Percentiles rank a stretch among this genome's conserved stretches.
These are phyloP conservation scores for Dendrobium catenatum DNA, from an alignment of 106 monocot species.

Conservation along the genomic window DNA sequence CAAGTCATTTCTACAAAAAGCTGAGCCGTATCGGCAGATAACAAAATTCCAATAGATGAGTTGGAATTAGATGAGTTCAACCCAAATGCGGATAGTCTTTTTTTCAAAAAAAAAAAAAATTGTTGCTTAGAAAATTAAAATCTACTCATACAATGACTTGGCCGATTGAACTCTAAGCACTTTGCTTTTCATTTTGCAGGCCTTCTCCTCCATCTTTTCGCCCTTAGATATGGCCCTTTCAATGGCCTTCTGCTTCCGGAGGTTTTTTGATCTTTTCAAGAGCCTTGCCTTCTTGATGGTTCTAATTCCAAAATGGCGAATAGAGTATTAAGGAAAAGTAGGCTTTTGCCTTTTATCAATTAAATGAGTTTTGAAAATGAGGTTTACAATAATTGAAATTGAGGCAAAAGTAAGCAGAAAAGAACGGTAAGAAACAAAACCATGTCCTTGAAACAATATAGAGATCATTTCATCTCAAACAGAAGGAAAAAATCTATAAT, in stretches of 20 bases:
- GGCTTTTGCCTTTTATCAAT: not conserved
- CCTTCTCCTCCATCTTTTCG: slow-evolving; percentile 28
- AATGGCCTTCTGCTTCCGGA: slow-evolving; percentile 30
- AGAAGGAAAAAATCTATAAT: too few relatives aligned
- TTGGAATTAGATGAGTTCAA: not conserved
- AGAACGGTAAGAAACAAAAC: not conserved
- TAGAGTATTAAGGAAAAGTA: not conserved
- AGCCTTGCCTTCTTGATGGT: slow-evolving; percentile 22
- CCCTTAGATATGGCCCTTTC: slow-evolving; percentile 18
- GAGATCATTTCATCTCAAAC: not conserved
- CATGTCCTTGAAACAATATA: not conserved
- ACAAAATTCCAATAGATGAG: not conserved
- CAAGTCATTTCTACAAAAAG: too few relatives aligned
- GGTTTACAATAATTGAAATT: not conserved
- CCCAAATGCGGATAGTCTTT: not conserved
- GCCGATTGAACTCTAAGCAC: slow-evolving; percentile 29
- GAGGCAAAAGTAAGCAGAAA: not conserved
- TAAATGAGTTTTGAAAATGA: not conserved
- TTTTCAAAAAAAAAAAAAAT: not conserved
- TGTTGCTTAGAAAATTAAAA: not conserved
- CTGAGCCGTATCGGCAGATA: too few relatives aligned
- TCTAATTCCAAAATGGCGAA: slow-evolving; percentile 9
- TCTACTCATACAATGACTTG: slow-evolving; percentile 36
- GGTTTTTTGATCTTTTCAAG: slow-evolving; percentile 22
- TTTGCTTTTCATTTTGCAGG: slow-evolving; percentile 21